A percentile compares a stretch with the other conserved stretches of the same genome.
phyloP scores from a whole-genome alignment of 352 stramenopile genomes.

The Globisporangium okanoganense region DNA sequence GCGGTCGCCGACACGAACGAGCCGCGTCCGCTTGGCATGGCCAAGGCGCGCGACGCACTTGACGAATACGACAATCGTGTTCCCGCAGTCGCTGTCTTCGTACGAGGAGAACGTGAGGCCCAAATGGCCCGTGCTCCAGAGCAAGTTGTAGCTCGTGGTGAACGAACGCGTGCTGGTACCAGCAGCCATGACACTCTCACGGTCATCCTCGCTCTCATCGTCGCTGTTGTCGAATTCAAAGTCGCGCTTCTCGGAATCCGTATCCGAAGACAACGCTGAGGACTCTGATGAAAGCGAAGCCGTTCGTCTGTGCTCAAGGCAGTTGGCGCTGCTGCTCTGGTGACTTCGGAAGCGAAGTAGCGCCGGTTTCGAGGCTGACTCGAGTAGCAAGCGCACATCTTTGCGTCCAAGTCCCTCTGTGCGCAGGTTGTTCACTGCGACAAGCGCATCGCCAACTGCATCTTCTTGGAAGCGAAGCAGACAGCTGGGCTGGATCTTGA shows the following conservation, averaged over 20 bases:
- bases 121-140: conserved; percentile 34
- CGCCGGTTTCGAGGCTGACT: conserved; percentile 28
- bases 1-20: conserved; percentile 35
- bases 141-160: conserved; percentile 29
- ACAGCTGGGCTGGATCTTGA: conserved; percentile 18
- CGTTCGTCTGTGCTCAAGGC: conserved; percentile 7
- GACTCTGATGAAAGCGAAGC: conserved; percentile 11
- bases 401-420: conserved; percentile 21
- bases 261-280: neutral
- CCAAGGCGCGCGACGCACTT: conserved; percentile 28
- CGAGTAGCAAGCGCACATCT: conserved; percentile 29
- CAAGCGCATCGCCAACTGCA: conserved; percentile 31
- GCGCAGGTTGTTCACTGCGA: conserved; percentile 31
- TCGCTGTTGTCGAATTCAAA: conserved; percentile 5
- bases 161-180: neutral
- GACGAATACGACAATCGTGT: conserved; percentile 38
- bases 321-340: conserved; percentile 1
- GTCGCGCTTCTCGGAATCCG: neutral
- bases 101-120: conserved; percentile 45
- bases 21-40: conserved; percentile 26
- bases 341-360: conserved; percentile 30
- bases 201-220: conserved; percentile 14
- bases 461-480: conserved; percentile 27
- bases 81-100: conserved; percentile 24
- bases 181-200: neutral